phyloP scores from a whole-genome alignment of 179 eudicot genomes.

The Actinidia arguta region DNA sequence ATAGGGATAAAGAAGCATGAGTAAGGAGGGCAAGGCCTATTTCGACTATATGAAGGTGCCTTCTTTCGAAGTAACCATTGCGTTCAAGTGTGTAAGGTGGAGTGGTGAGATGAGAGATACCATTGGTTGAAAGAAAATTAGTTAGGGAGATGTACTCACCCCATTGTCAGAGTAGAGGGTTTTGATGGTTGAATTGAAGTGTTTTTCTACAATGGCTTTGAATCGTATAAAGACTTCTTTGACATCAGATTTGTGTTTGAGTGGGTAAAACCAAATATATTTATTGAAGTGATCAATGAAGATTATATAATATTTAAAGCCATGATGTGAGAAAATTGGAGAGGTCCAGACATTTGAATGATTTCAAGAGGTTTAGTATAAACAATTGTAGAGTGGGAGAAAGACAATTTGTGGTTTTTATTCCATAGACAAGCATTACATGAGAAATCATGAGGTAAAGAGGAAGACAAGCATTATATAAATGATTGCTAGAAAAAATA shows the following conservation, averaged over 20 bases:
- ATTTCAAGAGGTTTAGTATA: too few relatives aligned
- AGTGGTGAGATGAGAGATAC: neutral
- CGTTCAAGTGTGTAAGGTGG: neutral
- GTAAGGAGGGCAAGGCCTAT: neutral
- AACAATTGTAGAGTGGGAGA: too few relatives aligned
- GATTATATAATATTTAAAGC: neutral
- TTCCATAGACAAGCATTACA: too few relatives aligned
- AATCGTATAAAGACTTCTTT: neutral
- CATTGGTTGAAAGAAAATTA: neutral
- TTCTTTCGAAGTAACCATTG: neutral
- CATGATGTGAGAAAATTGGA: neutral
- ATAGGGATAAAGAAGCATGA: neutral
- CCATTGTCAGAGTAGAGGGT: neutral
- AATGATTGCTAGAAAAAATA: too few relatives aligned
- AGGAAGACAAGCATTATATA: too few relatives aligned
- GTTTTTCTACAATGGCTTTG: neutral
- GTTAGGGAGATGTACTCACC: neutral
- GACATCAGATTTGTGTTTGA: neutral
- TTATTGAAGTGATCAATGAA: conserved; percentile 4
- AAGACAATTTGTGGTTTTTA: too few relatives aligned
- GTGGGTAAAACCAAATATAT: neutral
- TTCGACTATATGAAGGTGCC: neutral
- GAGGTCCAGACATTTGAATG: conserved; percentile 9
- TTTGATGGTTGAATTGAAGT: neutral
- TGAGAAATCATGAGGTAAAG: too few relatives aligned